Evolutionary conservation across 495 filamentous ascomycete species (phyloP), one percentile per base, ranked within the genome.

Genomic region (Penicillium tannophilum): DNA sequence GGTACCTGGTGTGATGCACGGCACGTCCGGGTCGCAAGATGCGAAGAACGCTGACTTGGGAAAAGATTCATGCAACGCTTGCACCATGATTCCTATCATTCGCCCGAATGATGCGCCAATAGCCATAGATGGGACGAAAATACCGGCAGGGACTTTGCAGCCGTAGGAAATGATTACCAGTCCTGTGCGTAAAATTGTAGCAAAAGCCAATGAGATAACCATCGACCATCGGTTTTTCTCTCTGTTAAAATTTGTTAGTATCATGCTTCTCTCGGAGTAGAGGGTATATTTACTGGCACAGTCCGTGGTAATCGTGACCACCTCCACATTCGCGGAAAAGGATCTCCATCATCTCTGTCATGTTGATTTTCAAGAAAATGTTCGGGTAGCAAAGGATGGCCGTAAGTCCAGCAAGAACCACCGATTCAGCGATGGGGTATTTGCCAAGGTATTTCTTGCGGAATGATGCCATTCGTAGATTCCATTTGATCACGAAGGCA

Each of bases 271-370:
- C 19, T 24, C 46, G 39, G 35, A 19, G 19, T 8, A 19, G 11
- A 9, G 35, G 36, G 23, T 35, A 6, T 28, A 73, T 79, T 71
- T 73, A 85, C 80, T 97, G 89, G 86, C 94, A 98, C 48, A 98
- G 83, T 1, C 90, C 92, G 50, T 93, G 82, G 64, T 97, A 97
- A 64, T 97, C 90, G 73, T 96, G 90, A 16, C 83, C 88, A 23
- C 92, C 93, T 71, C 97, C 93, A 65, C 94, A 98, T 75, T 98
- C 95, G 12, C 87, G 82, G 71, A 98, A 98, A 2, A 98, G 77
- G 59, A 96, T 96, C 72, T 97, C 92, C 94, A 98, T 98, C 77
- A 91, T 96, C 74, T 97, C 92, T 0, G 94, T 97, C 94, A 98
- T 98, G 73, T 98, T 96, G 65, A 98, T 97, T 61, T 90, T 84